Conservation (phyloP, 169 alveolate genomes). For the Plasmodium malariae region DNA sequence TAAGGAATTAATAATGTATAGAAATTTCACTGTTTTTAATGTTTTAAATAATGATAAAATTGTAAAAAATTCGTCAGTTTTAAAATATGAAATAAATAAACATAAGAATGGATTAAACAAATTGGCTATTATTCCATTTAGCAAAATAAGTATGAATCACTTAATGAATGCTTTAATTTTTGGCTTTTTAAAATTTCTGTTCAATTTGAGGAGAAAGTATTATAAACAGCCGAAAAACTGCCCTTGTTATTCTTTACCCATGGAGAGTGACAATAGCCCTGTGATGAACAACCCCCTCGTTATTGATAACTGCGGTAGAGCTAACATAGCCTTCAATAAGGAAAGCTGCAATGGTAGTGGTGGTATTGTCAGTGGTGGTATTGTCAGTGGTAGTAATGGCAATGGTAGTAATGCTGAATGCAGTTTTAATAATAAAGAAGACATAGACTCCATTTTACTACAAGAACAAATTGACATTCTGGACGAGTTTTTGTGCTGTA, state of each 20-base stretch:
- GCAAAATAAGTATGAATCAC: constrained; percentile 57
- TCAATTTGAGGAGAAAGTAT: constrained; percentile 62
- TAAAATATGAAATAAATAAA: constrained; percentile 46
- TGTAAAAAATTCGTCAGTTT: constrained; percentile 10
- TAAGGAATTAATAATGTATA: constrained; percentile 17
- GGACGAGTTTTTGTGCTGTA: neutral
- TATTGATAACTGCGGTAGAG: too few species aligned
- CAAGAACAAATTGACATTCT: constrained; percentile 13
- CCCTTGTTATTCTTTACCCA: neutral
- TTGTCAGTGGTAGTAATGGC: neutral
- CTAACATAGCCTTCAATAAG: too few species aligned
- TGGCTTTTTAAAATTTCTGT: constrained; percentile 64
- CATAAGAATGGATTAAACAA: constrained; percentile 59
- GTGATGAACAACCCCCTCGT: neutral
- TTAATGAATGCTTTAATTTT: constrained; percentile 43
- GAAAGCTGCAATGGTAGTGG: neutral
- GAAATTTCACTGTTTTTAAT: constrained; percentile 35
- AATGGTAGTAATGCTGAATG: neutral
- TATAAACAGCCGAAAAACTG: constrained; percentile 37
- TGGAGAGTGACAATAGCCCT: neutral
- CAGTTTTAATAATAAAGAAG: neutral
- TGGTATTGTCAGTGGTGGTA: neutral
- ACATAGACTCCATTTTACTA: neutral
- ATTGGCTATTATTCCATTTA: constrained; percentile 63
- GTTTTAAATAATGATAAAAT: constrained; percentile 59